Percentiles rank a stretch among this genome's conserved stretches.
Conservation (phyloP, 2,329 filamentous ascomycete species). For the Fusarium paranaense region DNA sequence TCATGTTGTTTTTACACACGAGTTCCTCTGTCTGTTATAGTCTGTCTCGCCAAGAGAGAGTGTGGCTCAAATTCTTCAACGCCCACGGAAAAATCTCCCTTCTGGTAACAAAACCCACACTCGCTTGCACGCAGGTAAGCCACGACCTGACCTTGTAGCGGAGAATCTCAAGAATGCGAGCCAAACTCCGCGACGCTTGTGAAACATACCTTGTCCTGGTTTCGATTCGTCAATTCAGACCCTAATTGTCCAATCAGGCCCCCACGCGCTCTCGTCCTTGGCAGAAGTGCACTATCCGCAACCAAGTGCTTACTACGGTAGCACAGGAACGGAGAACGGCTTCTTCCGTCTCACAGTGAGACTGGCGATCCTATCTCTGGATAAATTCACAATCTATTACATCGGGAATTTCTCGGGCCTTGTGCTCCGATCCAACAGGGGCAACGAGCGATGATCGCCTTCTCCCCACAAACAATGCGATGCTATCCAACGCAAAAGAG, state of each 20-base stretch:
- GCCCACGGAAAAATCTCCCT: neutral
- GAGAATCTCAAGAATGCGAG: neutral
- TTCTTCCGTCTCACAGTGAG: neutral
- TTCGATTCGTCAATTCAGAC: neutral
- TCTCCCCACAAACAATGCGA: slow-evolving; percentile 23
- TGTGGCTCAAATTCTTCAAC: neutral
- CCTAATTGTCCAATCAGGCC: neutral
- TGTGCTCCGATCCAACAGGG: neutral
- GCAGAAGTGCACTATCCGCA: neutral
- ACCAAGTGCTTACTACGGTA: neutral
- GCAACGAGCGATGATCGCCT: slow-evolving; percentile 4
- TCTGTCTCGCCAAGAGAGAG: neutral
- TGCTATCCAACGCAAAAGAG: slow-evolving; percentile 19
- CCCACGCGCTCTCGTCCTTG: neutral
- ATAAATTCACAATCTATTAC: neutral
- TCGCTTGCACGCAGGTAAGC: neutral
- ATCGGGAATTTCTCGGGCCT: neutral
- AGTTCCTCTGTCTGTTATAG: neutral
- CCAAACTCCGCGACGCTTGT: neutral
- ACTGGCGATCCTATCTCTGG: neutral
- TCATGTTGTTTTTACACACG: neutral
- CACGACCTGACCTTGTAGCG: neutral
- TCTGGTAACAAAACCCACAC: neutral
- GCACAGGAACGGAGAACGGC: neutral
- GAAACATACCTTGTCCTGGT: neutral